Conservation (phyloP, 2,329 filamentous ascomycete species). For the Tolypocladium guangdongense region DNA sequence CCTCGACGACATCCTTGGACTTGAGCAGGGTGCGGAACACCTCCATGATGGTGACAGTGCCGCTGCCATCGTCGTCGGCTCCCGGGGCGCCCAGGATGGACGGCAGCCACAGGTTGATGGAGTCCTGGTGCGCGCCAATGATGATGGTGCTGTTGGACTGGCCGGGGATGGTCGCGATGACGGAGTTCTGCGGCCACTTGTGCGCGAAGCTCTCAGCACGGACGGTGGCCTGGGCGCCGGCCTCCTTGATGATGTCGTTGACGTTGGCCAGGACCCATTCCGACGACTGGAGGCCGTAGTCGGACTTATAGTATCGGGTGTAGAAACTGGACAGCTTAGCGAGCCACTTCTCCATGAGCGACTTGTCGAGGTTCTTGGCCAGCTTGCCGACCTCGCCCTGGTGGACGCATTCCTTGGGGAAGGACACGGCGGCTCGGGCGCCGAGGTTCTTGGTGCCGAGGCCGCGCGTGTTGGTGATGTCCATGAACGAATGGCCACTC, state of each 20-base stretch:
- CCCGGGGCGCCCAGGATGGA: constrained; percentile 76
- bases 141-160: constrained; percentile 76
- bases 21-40: constrained; percentile 71
- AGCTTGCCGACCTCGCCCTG: constrained; percentile 58
- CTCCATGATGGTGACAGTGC: constrained; percentile 90
- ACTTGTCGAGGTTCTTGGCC: constrained; percentile 58
- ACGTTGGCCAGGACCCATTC: constrained; percentile 77
- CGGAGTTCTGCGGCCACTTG: constrained; percentile 78
- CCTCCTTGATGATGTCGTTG: constrained; percentile 55
- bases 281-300: constrained; percentile 72
- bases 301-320: constrained; percentile 72
- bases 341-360: constrained; percentile 66
- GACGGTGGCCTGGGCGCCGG: constrained; percentile 59
- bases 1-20: constrained; percentile 57
- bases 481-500: constrained; percentile 85
- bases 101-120: constrained; percentile 85
- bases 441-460: constrained; percentile 34
- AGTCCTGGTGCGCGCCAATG: constrained; percentile 88
- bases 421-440: constrained; percentile 34
- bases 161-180: constrained; percentile 87
- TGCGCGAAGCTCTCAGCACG: constrained; percentile 67
- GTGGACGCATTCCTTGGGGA: constrained; percentile 54
- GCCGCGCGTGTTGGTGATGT: constrained; percentile 69
- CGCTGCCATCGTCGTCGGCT: constrained; percentile 90
- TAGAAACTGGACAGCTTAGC: constrained; percentile 70